Conservation (phyloP, 495 filamentous ascomycete species). For the Peziza echinospora region DNA sequence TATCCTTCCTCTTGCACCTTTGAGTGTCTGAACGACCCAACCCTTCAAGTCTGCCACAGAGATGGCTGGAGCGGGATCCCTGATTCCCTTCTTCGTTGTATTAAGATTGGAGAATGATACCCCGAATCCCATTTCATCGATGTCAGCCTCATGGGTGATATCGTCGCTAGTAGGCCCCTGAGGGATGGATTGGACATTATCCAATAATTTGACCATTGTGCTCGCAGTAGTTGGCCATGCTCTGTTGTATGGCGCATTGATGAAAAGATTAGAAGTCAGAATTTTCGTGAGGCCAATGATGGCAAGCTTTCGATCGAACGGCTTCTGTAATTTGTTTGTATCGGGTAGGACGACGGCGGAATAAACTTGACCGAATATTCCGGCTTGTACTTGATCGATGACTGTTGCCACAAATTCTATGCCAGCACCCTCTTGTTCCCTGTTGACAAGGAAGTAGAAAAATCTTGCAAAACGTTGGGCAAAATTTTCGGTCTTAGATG, state of each 20-base stretch:
- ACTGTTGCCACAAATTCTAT: conserved; percentile 71
- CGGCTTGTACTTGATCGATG: conserved; percentile 56
- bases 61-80: conserved; percentile 1
- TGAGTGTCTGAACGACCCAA: neutral
- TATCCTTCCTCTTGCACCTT: neutral
- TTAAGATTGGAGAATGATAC: conserved; percentile 80
- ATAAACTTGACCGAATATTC: conserved; percentile 68
- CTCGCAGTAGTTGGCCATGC: conserved; percentile 78
- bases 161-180: conserved; percentile 54
- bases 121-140: conserved; percentile 85
- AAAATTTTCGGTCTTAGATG: conserved; percentile 55
- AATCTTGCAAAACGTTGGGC: conserved; percentile 67
- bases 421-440: conserved; percentile 55
- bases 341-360: conserved; percentile 64
- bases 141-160: conserved; percentile 53
- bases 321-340: conserved; percentile 65
- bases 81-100: conserved; percentile 44
- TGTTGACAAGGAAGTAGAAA: conserved; percentile 73
- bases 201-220: conserved; percentile 64
- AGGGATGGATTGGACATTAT: conserved; percentile 34
- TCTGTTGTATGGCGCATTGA: conserved; percentile 48
- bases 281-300: conserved; percentile 82
- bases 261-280: conserved; percentile 60
- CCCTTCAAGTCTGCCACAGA: neutral
- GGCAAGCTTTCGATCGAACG: conserved; percentile 78